Evolutionary conservation across 176 grass and related monocot genomes (phyloP), one percentile per base, ranked within the genome.

Genomic region (Metroxylon sagu): DNA sequence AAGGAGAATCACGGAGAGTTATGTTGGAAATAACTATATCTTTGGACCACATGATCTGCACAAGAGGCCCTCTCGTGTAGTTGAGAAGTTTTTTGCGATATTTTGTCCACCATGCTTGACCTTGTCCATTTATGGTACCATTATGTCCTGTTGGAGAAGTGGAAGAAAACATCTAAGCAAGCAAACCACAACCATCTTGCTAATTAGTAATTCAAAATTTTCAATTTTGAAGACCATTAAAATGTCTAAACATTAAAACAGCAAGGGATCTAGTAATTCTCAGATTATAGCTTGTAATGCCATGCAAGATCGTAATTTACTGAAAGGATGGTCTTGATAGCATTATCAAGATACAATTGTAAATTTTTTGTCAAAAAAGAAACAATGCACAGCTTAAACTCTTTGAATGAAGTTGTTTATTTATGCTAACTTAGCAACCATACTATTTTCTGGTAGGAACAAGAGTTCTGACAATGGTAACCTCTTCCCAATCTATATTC

Each of bases 81-180:
- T 97, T 91, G 54, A 97, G 78, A 57, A 87, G 75, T 78, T 78
- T 88, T 82, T 75, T 87, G 16, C 64, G 81, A 74, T 88, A 83
- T 65, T 90, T 97, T 72, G 78, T 80, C 93, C 93, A 92, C 93
- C 93, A 97, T 71, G 29, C 49, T 77, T 97, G 84, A 30, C 93
- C 93, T 60, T 92, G 87, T 50, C 93, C 87, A 76, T 92, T 88
- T 83, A 97, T 97, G 56, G 78, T 97, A 59, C 93, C 93, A 54
- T 97, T 97, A 56, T 92, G 67, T 65, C 93, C 93, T 97, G 86
- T 73, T 76, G 54, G 52, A 43, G n/a, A 59, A 14, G 35, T 43
- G 8, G 35, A 52, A 62, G 55, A 77, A 5, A 65, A 74, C 15
- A 5, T 74, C 51, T 43, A 43, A 43, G 35, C 10, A 43, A 43